Percentiles rank a stretch among this genome's conserved stretches.
phyloP scores from a whole-genome alignment of 2,329 filamentous ascomycete genomes.

The Penicillium sp. region DNA sequence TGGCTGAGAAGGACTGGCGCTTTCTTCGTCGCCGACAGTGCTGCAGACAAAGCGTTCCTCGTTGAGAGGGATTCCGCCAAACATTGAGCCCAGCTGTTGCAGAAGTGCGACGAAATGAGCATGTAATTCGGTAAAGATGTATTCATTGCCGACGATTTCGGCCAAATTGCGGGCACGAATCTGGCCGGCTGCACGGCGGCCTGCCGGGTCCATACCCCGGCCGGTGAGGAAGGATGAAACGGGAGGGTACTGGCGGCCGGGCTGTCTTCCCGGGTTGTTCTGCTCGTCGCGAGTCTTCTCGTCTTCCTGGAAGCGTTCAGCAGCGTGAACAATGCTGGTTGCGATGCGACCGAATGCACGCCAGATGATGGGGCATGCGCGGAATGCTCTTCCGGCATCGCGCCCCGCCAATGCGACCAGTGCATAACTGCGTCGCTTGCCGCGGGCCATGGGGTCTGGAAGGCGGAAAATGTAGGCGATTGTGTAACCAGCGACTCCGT shows the following conservation, averaged over 20 bases:
- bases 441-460: slow-evolving; percentile 58
- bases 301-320: slow-evolving; percentile 47
- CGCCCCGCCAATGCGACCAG: slow-evolving; percentile 58
- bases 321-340: slow-evolving; percentile 50
- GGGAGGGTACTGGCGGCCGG: slow-evolving; percentile 51
- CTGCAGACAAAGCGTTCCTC: slow-evolving; percentile 46
- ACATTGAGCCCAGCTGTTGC: slow-evolving; percentile 48
- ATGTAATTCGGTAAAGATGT: slow-evolving; percentile 60
- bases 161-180: slow-evolving; percentile 57
- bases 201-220: slow-evolving; percentile 56
- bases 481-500: slow-evolving; percentile 57
- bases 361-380: slow-evolving; percentile 51
- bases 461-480: slow-evolving; percentile 61
- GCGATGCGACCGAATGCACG: slow-evolving; percentile 57
- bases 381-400: slow-evolving; percentile 50
- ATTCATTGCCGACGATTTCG: slow-evolving; percentile 59
- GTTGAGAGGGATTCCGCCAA: slow-evolving; percentile 45
- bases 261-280: slow-evolving; percentile 26
- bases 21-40: slow-evolving; percentile 35
- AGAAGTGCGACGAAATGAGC: slow-evolving; percentile 54
- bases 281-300: slow-evolving; percentile 46
- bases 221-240: slow-evolving; percentile 60
- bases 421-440: slow-evolving; percentile 57
- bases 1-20: slow-evolving; percentile 22
- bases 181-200: slow-evolving; percentile 54